Conservation (phyloP, 768 basidiomycete species). For the Tubosaeta brunneosetosa region DNA sequence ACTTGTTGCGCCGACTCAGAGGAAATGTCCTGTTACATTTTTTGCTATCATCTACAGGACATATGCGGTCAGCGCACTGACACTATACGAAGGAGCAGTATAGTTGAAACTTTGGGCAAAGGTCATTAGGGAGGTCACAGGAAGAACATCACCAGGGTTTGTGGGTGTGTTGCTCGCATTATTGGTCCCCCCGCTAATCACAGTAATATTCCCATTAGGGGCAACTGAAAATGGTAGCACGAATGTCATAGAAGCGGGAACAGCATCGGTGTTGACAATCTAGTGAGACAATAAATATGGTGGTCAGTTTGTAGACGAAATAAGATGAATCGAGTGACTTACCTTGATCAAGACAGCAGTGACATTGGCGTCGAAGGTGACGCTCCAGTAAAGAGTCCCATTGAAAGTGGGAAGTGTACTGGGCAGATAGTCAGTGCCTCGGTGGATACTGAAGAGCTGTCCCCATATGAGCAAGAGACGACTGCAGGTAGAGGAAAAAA, state of each 20-base stretch:
- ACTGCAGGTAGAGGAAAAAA: not conserved
- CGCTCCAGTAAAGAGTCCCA: slow-evolving; percentile 61
- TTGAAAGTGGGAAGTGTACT: slow-evolving; percentile 48
- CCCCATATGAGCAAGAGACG: not conserved
- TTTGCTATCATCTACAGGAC: not conserved
- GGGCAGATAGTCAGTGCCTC: slow-evolving; percentile 56
- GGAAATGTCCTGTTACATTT: no score
- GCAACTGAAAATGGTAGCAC: slow-evolving; percentile 49
- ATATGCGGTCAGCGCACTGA: slow-evolving; percentile 25
- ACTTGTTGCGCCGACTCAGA: no score
- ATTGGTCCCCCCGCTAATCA: slow-evolving; percentile 44
- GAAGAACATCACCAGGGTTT: slow-evolving; percentile 42
- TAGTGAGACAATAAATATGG: slow-evolving; percentile 16
- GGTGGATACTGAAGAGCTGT: slow-evolving; percentile 58
- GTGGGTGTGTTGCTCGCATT: slow-evolving; percentile 53
- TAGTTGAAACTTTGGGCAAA: slow-evolving; percentile 52
- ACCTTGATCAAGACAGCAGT: slow-evolving; percentile 54
- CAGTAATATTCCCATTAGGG: slow-evolving; percentile 40
- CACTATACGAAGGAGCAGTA: slow-evolving; percentile 44
- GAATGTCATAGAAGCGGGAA: slow-evolving; percentile 42
- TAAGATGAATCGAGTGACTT: not conserved
- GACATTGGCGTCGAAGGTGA: slow-evolving; percentile 27
- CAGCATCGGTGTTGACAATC: slow-evolving; percentile 47
- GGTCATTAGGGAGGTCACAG: slow-evolving; percentile 40
- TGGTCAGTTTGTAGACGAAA: no score